Evolutionary conservation across 768 basidiomycete genomes (phyloP), one percentile per base, ranked within the genome.

Genomic region (Fibroporia radiculosa): DNA sequence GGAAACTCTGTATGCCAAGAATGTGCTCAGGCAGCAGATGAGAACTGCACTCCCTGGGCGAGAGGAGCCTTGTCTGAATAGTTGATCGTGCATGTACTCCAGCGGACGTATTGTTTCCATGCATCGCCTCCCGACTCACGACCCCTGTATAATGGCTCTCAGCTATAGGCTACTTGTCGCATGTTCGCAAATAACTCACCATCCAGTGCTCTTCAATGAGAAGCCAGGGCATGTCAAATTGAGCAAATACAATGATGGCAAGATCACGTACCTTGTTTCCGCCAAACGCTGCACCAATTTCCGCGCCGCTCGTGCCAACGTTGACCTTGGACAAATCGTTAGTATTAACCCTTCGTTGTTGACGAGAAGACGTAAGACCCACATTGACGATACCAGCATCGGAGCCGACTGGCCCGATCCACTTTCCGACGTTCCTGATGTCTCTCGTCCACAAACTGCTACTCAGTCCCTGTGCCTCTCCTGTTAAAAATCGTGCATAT

Each of bases 41-140:
- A 62, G 65, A 98, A 98, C 52, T 76, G 80, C 49, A 98, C 92
- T 6, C 93, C 93, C 64, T 98, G 93, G 0, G 93, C 93, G 27
- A 98, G 70, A 7, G 89, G 92, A 34, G 90, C 82, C 53, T 82
- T 77, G 61, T 92, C 79, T 31, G 87, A 89, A 66, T 86, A 97
- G 66, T 97, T 97, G 62, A 97, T 68, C 10, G 93, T 96, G 62
- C 89, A 93, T 36, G 85, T 79, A 63, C 84, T 83, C 88, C 88
- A 93, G 41, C 90, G 79, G 31, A 93, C 86, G 55, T 93, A 93
- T 63, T 95, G 89, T 63, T 93, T 93, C 95, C 95, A 98, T n/a
- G 93, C 86, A 64, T 97, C 95, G 42, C 93, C 93, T 29, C 95
- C 95, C 6, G 89, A 91, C 69, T 98, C 95, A 39, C 95, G 80